phyloP scores from a whole-genome alignment of 345 rosid genomes.

The Syzygium aromaticum region DNA sequence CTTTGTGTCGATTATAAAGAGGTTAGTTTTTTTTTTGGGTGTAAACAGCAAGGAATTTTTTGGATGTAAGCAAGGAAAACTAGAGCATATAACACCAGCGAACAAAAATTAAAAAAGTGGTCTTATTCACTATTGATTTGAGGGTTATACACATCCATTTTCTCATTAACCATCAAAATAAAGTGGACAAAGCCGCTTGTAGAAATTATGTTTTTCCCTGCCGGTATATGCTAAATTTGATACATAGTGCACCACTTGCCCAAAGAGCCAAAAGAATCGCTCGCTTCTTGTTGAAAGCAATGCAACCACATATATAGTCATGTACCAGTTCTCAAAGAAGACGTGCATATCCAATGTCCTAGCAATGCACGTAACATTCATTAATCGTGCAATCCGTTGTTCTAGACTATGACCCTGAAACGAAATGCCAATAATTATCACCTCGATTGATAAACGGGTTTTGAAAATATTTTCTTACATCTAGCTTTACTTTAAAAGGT shows the following conservation, averaged over 20 bases:
- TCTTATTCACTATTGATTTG: neutral
- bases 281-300: too few species aligned
- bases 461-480: neutral
- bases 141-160: neutral
- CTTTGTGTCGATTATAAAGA: too few species aligned
- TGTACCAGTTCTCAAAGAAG: neutral
- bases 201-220: neutral
- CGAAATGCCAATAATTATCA: neutral
- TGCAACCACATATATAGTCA: neutral
- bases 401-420: neutral
- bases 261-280: neutral
- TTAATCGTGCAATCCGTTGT: neutral
- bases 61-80: neutral
- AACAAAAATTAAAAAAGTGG: neutral
- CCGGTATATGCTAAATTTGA: neutral
- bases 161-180: neutral
- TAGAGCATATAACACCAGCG: neutral
- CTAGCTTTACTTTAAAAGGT: neutral
- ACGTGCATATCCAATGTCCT: neutral
- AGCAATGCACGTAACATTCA: neutral
- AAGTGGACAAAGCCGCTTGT: neutral
- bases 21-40: too few species aligned
- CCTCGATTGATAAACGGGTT: neutral
- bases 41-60: neutral
- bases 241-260: neutral